Evolutionary conservation across 306 rosid species (phyloP), one percentile per base, ranked within the genome.

Genomic region (Myrica gale): DNA sequence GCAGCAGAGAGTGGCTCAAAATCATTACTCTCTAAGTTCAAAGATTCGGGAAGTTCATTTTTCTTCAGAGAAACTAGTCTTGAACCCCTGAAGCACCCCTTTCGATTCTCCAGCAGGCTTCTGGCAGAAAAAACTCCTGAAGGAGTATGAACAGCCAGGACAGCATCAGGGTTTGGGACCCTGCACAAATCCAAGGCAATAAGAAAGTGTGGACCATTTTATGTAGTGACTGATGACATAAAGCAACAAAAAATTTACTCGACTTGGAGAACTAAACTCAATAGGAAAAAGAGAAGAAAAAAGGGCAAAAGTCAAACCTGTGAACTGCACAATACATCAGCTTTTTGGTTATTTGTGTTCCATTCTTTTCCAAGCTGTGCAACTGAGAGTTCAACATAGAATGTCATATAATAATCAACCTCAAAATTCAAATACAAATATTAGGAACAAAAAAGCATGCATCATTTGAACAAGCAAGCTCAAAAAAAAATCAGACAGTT

Each of bases 291-390:
- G 37, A 4, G 6, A 13, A 67, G 51, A 67, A 56, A 67, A 42
- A 52, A 42, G 71, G 69, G 69, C 39, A 69, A 32, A 70, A 71
- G n/a, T 57, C 89, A 75, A 80, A 92, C 99, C 99, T 90, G 88
- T 95, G 99, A 81, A 84, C 79, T 44, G 93, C 87, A 79, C 99
- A 95, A 75, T 84, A 95, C 84, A 95, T 90, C 68, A 85, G 73
- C 89, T 92, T 95, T 79, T 74, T 87, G 37, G 87, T 87, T 50
- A 82, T 79, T 79, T 74, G 89, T 76, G 52, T 81, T 80, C 99
- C 99, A 78, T 88, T 85, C 92, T 84, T 90, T 90, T 87, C 97
- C 69, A 80, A 74, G 81, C 89, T 83, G 80, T 88, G 91, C 82
- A 95, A 70, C 99, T 95, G 92, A 43, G 83, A 87, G 77, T 84